These are phyloP conservation scores for Cladosporium sp. DNA, from an alignment of 2,329 filamentous ascomycete species.

Conservation along the genomic window DNA sequence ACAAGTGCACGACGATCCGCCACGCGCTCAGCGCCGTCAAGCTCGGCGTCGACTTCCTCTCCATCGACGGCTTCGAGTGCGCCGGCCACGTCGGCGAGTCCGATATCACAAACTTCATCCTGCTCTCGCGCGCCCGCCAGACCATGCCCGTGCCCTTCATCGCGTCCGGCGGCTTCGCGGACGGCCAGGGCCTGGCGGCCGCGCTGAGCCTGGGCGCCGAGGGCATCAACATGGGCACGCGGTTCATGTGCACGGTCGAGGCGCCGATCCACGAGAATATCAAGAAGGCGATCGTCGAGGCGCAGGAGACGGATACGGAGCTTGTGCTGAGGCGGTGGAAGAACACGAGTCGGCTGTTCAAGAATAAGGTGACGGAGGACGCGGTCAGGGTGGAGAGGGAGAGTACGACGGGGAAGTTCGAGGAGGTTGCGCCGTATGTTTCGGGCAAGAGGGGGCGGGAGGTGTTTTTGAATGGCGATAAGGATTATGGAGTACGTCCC, in stretches of 20 bases:
- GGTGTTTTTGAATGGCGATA: constrained; percentile 88
- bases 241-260: constrained; percentile 95
- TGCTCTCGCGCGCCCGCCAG: constrained; percentile 79
- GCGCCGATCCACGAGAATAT: constrained; percentile 88
- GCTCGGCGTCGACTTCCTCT: constrained; percentile 92
- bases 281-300: constrained; percentile 84
- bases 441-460: constrained; percentile 85
- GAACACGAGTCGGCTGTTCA: constrained; percentile 84
- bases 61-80: constrained; percentile 97
- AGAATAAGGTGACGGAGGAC: constrained; percentile 78
- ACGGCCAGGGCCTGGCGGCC: constrained; percentile 86
- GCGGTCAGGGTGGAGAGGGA: constrained; percentile 78
- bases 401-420: constrained; percentile 79
- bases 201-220: constrained; percentile 84
- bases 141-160: constrained; percentile 83
- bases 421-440: constrained; percentile 78
- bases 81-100: constrained; percentile 83
- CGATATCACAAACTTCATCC: constrained; percentile 84
- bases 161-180: constrained; percentile 89
- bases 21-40: constrained; percentile 89
- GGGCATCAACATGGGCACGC: constrained; percentile 96
- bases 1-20: constrained; percentile 96
- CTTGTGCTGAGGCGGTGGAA: constrained; percentile 84
- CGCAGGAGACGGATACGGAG: constrained; percentile 84
- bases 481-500: constrained; percentile 73